These are phyloP conservation scores for Pseudogymnoascus sp. DNA, from an alignment of 2,329 filamentous ascomycete genomes.

Conservation along the genomic window DNA sequence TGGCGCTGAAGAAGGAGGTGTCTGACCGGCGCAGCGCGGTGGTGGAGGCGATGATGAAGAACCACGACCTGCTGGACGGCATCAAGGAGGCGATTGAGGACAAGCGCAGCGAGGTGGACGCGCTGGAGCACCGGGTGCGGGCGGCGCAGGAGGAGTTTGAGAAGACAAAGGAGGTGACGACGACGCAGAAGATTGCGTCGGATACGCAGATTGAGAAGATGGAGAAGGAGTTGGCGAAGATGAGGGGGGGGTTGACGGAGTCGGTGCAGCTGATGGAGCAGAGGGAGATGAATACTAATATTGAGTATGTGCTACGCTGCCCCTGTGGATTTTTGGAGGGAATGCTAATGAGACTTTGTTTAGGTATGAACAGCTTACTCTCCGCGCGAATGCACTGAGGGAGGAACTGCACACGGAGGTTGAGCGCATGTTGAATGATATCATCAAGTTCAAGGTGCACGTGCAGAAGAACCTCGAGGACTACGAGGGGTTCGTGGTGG, in stretches of 20 bases:
- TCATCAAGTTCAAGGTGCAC: slow-evolving; percentile 98
- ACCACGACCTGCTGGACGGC: slow-evolving; percentile 85
- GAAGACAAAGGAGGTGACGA: slow-evolving; percentile 79
- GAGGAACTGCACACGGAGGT: slow-evolving; percentile 97
- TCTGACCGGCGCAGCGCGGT: slow-evolving; percentile 77
- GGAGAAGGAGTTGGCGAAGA: slow-evolving; percentile 94
- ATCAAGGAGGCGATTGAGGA: slow-evolving; percentile 97
- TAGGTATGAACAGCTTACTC: slow-evolving; percentile 86
- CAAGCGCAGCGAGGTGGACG: slow-evolving; percentile 86
- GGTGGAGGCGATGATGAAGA: slow-evolving; percentile 87
- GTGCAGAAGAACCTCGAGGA: slow-evolving; percentile 87
- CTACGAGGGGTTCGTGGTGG: slow-evolving; percentile 87
- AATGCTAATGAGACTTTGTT: slow-evolving; percentile 14
- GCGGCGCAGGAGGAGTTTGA: slow-evolving; percentile 91
- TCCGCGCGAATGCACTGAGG: slow-evolving; percentile 73
- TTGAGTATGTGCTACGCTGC: slow-evolving; percentile 59
- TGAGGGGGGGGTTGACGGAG: slow-evolving; percentile 76
- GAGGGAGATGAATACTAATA: slow-evolving; percentile 90
- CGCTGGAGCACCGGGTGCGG: slow-evolving; percentile 77
- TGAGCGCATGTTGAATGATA: slow-evolving; percentile 90
- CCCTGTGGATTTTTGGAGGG: not conserved
- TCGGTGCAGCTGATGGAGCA: slow-evolving; percentile 89
- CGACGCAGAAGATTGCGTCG: slow-evolving; percentile 76
- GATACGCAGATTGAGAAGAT: slow-evolving; percentile 97
- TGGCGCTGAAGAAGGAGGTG: slow-evolving; percentile 76